Percentiles rank a stretch among this genome's conserved stretches.
These are phyloP conservation scores for Kalmanozyma brasiliensis DNA, from an alignment of 1,284 basidiomycete species.

Conservation along the genomic window DNA sequence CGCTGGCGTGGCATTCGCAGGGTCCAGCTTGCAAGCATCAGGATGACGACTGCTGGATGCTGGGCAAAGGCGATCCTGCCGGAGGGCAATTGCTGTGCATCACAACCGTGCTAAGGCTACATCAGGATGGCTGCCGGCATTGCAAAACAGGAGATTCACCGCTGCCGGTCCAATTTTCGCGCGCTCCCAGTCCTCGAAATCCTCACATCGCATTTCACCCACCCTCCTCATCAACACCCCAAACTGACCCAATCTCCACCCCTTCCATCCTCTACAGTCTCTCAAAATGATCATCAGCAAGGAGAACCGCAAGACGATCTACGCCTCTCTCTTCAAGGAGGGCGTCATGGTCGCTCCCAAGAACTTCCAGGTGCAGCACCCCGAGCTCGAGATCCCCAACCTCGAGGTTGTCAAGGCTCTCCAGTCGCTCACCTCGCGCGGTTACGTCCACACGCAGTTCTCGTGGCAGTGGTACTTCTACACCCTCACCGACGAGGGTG, in stretches of 20 bases:
- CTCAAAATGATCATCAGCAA: slow-evolving; percentile 66
- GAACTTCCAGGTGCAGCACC: slow-evolving; percentile 97
- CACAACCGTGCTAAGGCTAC: too few relatives aligned
- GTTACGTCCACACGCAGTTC: slow-evolving; percentile 93
- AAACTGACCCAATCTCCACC: slow-evolving; percentile 8
- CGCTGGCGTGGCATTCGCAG: too few relatives aligned
- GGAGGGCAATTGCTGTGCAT: too few relatives aligned
- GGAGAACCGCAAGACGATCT: slow-evolving; percentile 67
- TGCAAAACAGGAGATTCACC: too few relatives aligned
- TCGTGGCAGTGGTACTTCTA: slow-evolving; percentile 71
- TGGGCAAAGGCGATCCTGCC: too few relatives aligned
- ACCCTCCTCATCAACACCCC: neutral
- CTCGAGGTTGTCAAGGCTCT: slow-evolving; percentile 99
- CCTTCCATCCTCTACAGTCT: slow-evolving; percentile 1
- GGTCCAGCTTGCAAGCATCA: too few relatives aligned
- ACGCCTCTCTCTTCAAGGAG: slow-evolving; percentile 67
- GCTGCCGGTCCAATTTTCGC: neutral
- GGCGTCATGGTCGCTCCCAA: slow-evolving; percentile 99
- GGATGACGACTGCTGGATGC: too few relatives aligned
- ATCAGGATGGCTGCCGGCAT: too few relatives aligned
- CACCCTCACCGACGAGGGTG: slow-evolving; percentile 67
- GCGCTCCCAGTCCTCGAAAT: neutral
- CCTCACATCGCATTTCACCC: neutral
- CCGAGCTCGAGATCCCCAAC: slow-evolving; percentile 96
- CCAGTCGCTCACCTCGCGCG: slow-evolving; percentile 95